Conservation (phyloP, 2,329 filamentous ascomycete species). For the Exophiala calicioides region DNA sequence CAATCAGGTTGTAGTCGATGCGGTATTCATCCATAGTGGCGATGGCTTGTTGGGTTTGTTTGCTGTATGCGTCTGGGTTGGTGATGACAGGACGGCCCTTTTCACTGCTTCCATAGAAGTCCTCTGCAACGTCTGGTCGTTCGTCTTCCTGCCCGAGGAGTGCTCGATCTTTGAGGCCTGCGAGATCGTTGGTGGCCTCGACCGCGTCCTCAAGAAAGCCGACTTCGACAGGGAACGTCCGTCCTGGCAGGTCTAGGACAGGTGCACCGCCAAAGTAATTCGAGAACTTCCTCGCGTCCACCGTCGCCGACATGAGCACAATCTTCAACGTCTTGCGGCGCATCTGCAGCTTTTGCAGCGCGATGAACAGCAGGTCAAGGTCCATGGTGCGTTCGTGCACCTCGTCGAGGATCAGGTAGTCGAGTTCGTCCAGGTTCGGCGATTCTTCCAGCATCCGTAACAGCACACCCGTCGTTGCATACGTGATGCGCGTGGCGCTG, state of each 20-base stretch:
- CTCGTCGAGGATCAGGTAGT: conserved; percentile 94
- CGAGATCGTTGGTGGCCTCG: conserved; percentile 74
- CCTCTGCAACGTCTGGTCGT: conserved; percentile 47
- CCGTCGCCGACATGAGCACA: conserved; percentile 94
- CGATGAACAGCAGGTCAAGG: conserved; percentile 91
- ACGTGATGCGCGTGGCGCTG: conserved; percentile 79
- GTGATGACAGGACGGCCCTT: conserved; percentile 12
- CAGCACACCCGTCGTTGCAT: conserved; percentile 84
- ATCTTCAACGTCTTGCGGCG: conserved; percentile 83
- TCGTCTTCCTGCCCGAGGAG: conserved; percentile 35
- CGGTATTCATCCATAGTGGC: conserved; percentile 83
- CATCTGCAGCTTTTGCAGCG: conserved; percentile 78
- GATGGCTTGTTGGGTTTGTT: conserved; percentile 72
- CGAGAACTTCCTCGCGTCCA: conserved; percentile 89
- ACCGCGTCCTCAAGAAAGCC: conserved; percentile 91
- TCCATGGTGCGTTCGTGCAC: conserved; percentile 96
- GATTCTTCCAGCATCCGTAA: conserved; percentile 94
- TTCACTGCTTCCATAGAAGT: conserved; percentile 46
- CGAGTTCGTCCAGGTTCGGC: conserved; percentile 82
- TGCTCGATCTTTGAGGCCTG: conserved; percentile 40
- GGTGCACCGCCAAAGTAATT: conserved; percentile 79
- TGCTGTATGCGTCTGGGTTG: conserved; percentile 62
- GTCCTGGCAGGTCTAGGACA: conserved; percentile 84
- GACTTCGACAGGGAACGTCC: conserved; percentile 89
- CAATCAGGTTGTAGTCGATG: conserved; percentile 84